Evolutionary conservation across 176 grass and related monocot genomes (phyloP).

Genomic region (Guadua angustifolia): DNA sequence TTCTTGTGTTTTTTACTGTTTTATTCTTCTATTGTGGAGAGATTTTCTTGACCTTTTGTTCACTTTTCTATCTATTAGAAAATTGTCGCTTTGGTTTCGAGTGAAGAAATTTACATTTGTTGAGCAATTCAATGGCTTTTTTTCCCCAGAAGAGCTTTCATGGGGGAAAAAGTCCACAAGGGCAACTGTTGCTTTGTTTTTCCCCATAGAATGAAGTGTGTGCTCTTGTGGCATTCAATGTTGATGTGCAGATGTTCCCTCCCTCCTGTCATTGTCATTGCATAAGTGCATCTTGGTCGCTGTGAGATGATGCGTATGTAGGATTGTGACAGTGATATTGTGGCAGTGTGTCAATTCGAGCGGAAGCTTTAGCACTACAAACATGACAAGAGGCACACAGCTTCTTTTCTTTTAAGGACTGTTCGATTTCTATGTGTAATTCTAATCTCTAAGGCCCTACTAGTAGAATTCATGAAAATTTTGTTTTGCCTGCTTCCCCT

Average conservation of each 20-base stretch:
- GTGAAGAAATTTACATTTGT: neutral
- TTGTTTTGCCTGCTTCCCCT: neutral
- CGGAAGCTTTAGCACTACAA: neutral
- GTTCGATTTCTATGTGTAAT: conserved; percentile 12
- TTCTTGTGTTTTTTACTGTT: too few relatives aligned
- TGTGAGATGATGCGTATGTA: conserved; percentile 25
- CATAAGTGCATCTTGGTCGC: neutral
- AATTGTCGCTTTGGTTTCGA: neutral
- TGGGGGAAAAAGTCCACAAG: neutral
- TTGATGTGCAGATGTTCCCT: conserved; percentile 32
- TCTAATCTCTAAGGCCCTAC: neutral
- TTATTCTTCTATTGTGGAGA: neutral
- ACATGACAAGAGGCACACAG: conserved; percentile 7
- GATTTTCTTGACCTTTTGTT: neutral
- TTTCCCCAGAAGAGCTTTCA: neutral
- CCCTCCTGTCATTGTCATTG: conserved; percentile 34
- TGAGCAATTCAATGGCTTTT: conserved; percentile 22
- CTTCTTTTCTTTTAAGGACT: neutral
- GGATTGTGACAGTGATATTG: conserved; percentile 46
- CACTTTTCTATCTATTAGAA: neutral
- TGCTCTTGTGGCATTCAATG: neutral
- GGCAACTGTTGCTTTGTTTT: neutral
- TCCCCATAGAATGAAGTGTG: neutral
- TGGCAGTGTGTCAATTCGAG: conserved; percentile 6
- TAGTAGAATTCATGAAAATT: neutral